Base-by-base conservation (phyloP, 345 rosid species). In the Durio zibethinus region DNA sequence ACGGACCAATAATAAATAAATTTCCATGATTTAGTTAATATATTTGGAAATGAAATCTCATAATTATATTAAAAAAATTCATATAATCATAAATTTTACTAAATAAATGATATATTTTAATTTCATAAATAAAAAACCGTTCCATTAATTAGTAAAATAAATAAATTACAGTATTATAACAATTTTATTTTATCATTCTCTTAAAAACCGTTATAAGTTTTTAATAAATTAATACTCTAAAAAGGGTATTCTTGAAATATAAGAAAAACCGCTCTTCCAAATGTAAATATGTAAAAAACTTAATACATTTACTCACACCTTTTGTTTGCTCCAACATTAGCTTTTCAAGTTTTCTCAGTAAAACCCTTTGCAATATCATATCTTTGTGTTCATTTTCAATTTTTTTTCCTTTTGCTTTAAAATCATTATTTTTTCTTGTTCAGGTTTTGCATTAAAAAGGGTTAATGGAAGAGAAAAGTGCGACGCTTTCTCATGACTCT, bases 41-140 rank as follows among this genome's bases (percentile, higher is more conserved):
- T 60, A 60, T 74, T 74, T 61, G 77, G 69, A 14, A 74, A 74
- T 60, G 1, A 74, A 43, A 61, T 61, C 77, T 56, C 62, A 53
- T n/a, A 35, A 33, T 52, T 67, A 47, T 29, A 8, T 31, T 25
- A 27, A 47, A 71, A 29, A 57, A 40, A n/a, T 2, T 1, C 43
- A 14, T 25, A 61, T 45, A 25, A 45, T 61, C 14, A 29, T 2
- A 61, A 45, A 75, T 62, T 0, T 35, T 48, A 4, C 10, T 14
- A 42, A 74, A 14, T 27, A 60, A 40, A 25, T 20, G 5, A 25
- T 74, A 9, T 6, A 5, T 18, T 43, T 47, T 36, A 38, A 15
- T 16, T 61, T 60, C 47, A 43, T 75, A 63, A 75, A 31, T 62
- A 11, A 63, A 43, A 20, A 75, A 61, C 14, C 61, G 21, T 64